Base-by-base conservation (phyloP, 192 early-diverging fungal genomes). In the Backusella westeae region DNA sequence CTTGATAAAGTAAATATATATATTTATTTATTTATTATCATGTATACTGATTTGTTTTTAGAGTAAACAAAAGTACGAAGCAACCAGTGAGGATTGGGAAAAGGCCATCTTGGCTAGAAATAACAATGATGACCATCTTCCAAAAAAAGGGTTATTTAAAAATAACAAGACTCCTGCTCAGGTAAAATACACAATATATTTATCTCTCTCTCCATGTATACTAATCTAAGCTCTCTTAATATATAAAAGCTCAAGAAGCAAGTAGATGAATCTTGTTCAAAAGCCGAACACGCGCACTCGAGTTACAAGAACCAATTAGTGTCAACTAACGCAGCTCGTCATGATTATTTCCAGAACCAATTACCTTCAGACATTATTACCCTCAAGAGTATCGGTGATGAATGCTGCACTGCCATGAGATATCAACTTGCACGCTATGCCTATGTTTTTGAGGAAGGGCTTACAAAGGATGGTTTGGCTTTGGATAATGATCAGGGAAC, bases 191-290 rank as follows among this genome's bases (percentile, higher is more conserved):
- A 41, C 36, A 34, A 34, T 15, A 68, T 52, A 66, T 68, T 32
- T 3, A 17, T 26, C 17, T 66, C 9, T 66, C 9, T 35, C 1
- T n/a, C 14, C 4, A 17, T 42, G 14, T 19, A 32, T 35, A 23
- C 26, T 35, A 8, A 23, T 41, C 41, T 39, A 65, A 49, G 12
- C 6, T 67, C 1, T 32, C 52, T 78, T 32, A 34, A 17, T 74
- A 36, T 34, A 72, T 69, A 46, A 21, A 81, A 93, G 90, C 85
- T 95, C 26, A 87, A 92, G 46, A 90, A 90, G 63, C 79, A 89
- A 53, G 96, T 97, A 78, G 94, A 98, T 74, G 98, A 97, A 52
- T 95, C 98, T 2, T 87, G 92, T 35, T 81, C 87, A 38, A 96
- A 96, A 74, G 96, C 94, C 2, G 89, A 93, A 32, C 71, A 87